Base-by-base conservation (phyloP, 768 basidiomycete genomes). In the Rhodotorula graminis region DNA sequence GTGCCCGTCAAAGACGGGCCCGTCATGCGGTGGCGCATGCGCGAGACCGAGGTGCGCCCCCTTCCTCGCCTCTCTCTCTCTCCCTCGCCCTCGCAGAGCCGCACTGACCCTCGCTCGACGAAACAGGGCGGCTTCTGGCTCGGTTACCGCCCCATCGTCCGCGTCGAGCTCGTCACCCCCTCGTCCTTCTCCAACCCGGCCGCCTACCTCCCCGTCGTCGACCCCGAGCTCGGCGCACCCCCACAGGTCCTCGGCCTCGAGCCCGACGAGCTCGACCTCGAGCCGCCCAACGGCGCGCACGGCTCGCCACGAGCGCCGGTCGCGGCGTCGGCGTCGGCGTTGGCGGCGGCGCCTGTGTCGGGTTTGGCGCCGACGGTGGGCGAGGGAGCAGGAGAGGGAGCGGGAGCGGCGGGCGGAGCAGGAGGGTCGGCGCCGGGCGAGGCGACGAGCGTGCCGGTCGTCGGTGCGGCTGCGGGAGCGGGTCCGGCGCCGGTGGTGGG, bases 71-170 rank as follows among this genome's bases (percentile, higher is more conserved):
- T 11, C 15, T 19, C 31, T 47, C n/a, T 18, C 3, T 5, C n/a
- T 18, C 3, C 1, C 42, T 21, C 37, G 37, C 37, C 4, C 37
- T 37, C 37, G 27, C 64, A 14, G 7, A 31, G 27, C 53, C 15
- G 50, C 31, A 8, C 31, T 21, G 18, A 55, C 18, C 53, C 15
- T 49, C 21, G 10, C 49, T 50, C 19, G 5, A 49, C 47, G 1
- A 25, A 11, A 11, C 61, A 75, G 74, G 74, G 74, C 14, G 49
- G 53, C 15, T 75, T 65, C 57, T 75, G 74, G 74, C 63, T 75
- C 42, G 64, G 60, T 4, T 75, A 75, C 49, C 69, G 74, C 23
- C 74, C 74, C 29, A 42, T 69, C 27, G 50, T 75, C 37, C 55
- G 58, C 18, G 56, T 60, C 56, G 74, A 75, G 33, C 64, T 75